Percentiles rank a stretch among this genome's conserved stretches.
Evolutionary conservation across 768 basidiomycete genomes (phyloP).

Genomic region (Auricularia sp.): DNA sequence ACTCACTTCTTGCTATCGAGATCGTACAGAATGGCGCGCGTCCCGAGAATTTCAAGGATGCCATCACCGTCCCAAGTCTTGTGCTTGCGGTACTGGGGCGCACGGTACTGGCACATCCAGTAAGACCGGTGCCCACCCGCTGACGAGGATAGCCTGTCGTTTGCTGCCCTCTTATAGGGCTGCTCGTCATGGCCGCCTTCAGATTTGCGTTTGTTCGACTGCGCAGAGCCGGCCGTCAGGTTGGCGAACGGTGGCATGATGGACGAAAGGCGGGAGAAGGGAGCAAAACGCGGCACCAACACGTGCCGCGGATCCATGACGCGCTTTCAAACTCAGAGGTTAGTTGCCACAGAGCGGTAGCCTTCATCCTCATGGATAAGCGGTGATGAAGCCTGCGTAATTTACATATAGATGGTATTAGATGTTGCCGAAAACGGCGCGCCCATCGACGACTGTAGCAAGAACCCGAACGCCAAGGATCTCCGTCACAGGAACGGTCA

Average conservation of each 20-base stretch:
- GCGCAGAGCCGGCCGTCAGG: not conserved
- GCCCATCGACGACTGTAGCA: slow-evolving; percentile 70
- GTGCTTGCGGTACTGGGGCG: slow-evolving; percentile 58
- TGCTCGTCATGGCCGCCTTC: slow-evolving; percentile 1
- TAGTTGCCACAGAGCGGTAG: not conserved
- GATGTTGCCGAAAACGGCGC: slow-evolving; percentile 46
- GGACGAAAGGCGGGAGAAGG: not conserved
- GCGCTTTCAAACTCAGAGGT: not conserved
- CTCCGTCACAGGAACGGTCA: slow-evolving; percentile 49
- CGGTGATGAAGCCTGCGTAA: too few relatives aligned
- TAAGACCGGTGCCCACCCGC: not conserved
- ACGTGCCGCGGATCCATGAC: not conserved
- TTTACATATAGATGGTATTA: slow-evolving; percentile 1
- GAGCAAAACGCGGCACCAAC: not conserved
- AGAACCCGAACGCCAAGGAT: slow-evolving; percentile 56
- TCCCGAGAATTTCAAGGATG: slow-evolving; percentile 5
- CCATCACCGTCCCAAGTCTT: slow-evolving; percentile 79
- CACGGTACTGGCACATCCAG: slow-evolving; percentile 6
- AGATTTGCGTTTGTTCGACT: not conserved
- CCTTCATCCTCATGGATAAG: too few relatives aligned
- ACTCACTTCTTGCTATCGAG: slow-evolving; percentile 4
- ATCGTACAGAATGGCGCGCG: slow-evolving; percentile 6
- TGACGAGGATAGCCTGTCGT: not conserved
- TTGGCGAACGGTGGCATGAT: not conserved
- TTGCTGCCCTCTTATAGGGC: not conserved